These are phyloP conservation scores for Glebionis coronaria DNA, from an alignment of 129 eudicot species.

Conservation along the genomic window DNA sequence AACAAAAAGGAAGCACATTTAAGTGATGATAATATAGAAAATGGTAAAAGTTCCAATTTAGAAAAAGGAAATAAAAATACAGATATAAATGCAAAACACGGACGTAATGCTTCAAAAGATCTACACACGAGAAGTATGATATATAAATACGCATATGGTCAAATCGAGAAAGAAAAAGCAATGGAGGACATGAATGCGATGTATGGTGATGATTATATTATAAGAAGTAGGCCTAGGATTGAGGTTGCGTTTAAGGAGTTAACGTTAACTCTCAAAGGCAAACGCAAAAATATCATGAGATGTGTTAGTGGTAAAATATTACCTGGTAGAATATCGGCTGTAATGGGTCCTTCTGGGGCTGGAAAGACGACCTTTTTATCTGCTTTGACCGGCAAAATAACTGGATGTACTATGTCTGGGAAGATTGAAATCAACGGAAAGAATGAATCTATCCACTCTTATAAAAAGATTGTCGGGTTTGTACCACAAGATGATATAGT, in stretches of 20 bases:
- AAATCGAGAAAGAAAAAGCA: constrained; percentile 96
- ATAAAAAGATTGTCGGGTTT: constrained; percentile 78
- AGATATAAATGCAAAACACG: constrained; percentile 56
- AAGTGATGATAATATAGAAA: constrained; percentile 55
- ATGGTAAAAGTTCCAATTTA: constrained; percentile 53
- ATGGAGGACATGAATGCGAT: constrained; percentile 70
- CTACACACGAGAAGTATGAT: constrained; percentile 84
- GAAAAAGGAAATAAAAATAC: constrained; percentile 56
- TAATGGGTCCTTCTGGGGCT: constrained; percentile 98
- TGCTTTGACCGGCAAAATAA: constrained; percentile 67
- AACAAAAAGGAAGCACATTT: constrained; percentile 47
- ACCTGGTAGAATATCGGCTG: constrained; percentile 94
- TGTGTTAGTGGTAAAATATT: constrained; percentile 68
- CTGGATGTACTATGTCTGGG: constrained; percentile 69
- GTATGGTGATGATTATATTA: constrained; percentile 34
- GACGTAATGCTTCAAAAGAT: constrained; percentile 57
- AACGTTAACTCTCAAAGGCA: constrained; percentile 69
- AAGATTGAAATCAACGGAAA: constrained; percentile 72
- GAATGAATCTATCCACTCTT: constrained; percentile 67
- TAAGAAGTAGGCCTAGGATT: constrained; percentile 59
- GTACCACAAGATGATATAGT: constrained; percentile 98
- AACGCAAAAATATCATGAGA: constrained; percentile 77
- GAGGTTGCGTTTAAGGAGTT: constrained; percentile 86
- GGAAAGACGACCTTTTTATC: constrained; percentile 93
- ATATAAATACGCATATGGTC: constrained; percentile 91